These are phyloP conservation scores for Wolfiporia cocos DNA, from an alignment of 1,284 basidiomycete species.

Conservation along the genomic window DNA sequence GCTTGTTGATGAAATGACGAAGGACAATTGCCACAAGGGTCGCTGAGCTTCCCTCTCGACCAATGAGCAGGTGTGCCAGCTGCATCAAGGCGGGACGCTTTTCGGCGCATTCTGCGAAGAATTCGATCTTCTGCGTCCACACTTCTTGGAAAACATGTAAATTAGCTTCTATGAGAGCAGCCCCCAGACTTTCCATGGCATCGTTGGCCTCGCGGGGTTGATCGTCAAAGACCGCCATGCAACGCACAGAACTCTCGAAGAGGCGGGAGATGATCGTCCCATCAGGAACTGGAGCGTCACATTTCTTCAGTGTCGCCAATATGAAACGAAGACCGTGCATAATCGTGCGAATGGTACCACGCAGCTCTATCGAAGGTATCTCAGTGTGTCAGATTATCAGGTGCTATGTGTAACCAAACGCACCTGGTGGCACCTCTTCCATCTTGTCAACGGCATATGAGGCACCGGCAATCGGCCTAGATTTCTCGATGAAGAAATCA, in stretches of 20 bases:
- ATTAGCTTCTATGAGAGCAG: slow-evolving; percentile 78
- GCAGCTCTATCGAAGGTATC: too few relatives aligned
- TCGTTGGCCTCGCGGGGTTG: slow-evolving; percentile 81
- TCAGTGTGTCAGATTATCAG: too few relatives aligned
- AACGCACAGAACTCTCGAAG: slow-evolving; percentile 82
- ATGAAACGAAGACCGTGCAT: slow-evolving; percentile 88
- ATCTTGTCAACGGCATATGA: slow-evolving; percentile 72
- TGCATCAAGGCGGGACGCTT: slow-evolving; percentile 80
- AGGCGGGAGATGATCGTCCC: slow-evolving; percentile 85
- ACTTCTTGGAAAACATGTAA: slow-evolving; percentile 92
- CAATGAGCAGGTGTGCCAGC: slow-evolving; percentile 85
- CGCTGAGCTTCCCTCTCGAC: slow-evolving; percentile 79
- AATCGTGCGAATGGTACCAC: too few relatives aligned
- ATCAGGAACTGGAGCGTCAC: slow-evolving; percentile 76
- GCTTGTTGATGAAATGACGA: slow-evolving; percentile 78
- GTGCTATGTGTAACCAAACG: too few relatives aligned
- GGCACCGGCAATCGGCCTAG: slow-evolving; percentile 71
- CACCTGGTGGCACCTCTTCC: slow-evolving; percentile 59
- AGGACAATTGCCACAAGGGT: slow-evolving; percentile 93
- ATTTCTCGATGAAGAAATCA: slow-evolving; percentile 65
- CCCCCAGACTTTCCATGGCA: slow-evolving; percentile 82
- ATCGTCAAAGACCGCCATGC: slow-evolving; percentile 83
- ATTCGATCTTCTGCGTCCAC: slow-evolving; percentile 87
- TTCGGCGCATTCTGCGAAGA: slow-evolving; percentile 79
- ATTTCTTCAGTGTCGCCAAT: slow-evolving; percentile 74